Evolutionary conservation across 768 basidiomycete species (phyloP), one percentile per base, ranked within the genome.

Genomic region (Tylopilus sp.): DNA sequence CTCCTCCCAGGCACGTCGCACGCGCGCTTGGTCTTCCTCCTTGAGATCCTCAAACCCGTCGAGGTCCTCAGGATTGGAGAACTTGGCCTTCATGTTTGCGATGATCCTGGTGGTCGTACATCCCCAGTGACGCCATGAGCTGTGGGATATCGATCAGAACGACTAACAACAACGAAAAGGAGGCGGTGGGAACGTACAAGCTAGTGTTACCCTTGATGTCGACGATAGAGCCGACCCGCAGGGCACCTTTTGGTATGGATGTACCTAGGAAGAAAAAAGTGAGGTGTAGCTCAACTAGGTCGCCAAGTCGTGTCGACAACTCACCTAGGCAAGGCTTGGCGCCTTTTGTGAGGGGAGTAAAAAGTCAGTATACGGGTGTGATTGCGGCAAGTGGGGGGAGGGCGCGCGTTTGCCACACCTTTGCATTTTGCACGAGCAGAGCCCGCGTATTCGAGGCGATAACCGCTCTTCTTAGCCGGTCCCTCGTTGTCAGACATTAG

Each of bases 61-160:
- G 33, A 95, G 72, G 1, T 94, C 91, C 10, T 79, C 75, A 0
- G 82, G 73, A 5, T 74, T 74, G 2, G 75, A 73, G 55, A 87
- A 78, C 3, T 72, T 68, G 12, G 74, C 74, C 71, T 92, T 88
- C 68, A 89, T 74, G 64, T 92, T 94, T 20, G 62, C 64, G 28
- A 95, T 59, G 44, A 93, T 81, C 61, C 78, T 82, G 18, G 75
- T 40, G 0, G 91, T 92, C 7, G 79, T 77, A 64, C 93, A 95
- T 18, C 92, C 92, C 91, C 91, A 95, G 63, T 95, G 93, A 56
- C 91, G 82, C 90, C 90, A 95, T 30, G 76, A 67, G 63, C 88
- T 91, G 12, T 17, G 15, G 42, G 23, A 45, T 22, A 5, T 28
- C 26, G 21, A 26, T 52, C 7, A 51, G 40, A 12, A 43, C 25